Evolutionary conservation across 1,284 basidiomycete genomes (phyloP).

Genomic region (Mycosarcoma maydis): DNA sequence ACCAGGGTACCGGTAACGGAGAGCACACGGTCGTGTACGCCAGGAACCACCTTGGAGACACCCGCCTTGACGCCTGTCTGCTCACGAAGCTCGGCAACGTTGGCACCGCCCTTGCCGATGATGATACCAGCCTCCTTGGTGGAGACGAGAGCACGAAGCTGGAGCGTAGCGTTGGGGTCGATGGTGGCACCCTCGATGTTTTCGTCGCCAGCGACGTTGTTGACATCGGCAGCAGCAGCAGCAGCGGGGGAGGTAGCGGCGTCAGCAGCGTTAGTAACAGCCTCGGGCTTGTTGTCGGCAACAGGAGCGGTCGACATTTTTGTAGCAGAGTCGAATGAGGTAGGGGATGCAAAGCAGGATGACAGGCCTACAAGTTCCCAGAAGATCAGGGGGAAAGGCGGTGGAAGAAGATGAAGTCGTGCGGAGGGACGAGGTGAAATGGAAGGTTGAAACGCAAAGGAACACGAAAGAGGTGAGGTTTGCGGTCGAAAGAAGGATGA

Average conservation of each 20-base stretch:
- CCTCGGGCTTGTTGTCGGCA: conserved; percentile 35
- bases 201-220: conserved; percentile 32
- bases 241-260: conserved; percentile 11
- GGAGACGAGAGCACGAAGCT: conserved; percentile 60
- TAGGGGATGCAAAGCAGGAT: background rate
- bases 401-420: conserved; percentile 6
- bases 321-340: background rate
- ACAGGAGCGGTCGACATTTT: conserved; percentile 28
- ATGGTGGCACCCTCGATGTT: conserved; percentile 17
- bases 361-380: background rate
- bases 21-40: conserved; percentile 96
- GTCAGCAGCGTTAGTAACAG: conserved; percentile 20
- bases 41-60: conserved; percentile 96
- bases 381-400: background rate
- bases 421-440: conserved; percentile 11
- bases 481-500: conserved; percentile 1
- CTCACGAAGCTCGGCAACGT: conserved; percentile 93
- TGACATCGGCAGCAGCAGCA: conserved; percentile 9
- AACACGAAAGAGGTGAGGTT: background rate
- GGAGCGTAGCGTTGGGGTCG: conserved; percentile 54
- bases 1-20: conserved; percentile 91
- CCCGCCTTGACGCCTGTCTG: conserved; percentile 96
- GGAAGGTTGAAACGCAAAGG: background rate
- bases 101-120: conserved; percentile 88
- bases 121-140: conserved; percentile 66